Conservation (phyloP, 352 stramenopile genomes). For the Globisporangium yorkense region DNA sequence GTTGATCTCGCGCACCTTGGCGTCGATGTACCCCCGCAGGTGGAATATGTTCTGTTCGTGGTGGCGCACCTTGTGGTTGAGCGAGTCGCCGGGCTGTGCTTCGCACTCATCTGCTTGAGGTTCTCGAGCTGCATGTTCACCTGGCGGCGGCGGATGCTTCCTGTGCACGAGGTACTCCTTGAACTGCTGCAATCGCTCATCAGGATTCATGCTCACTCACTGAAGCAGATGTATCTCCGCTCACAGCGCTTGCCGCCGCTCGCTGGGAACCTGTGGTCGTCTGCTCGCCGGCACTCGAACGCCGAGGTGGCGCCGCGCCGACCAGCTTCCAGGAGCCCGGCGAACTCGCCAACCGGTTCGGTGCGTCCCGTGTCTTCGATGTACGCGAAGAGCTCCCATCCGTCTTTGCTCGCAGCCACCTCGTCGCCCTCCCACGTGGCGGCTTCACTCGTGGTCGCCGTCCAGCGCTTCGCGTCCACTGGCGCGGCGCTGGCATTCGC, state of each 20-base stretch:
- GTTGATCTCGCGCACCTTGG: slow-evolving; percentile 84
- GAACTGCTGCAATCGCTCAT: neutral
- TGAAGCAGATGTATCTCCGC: slow-evolving; percentile 11
- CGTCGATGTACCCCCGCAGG: slow-evolving; percentile 83
- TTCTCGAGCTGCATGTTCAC: slow-evolving; percentile 72
- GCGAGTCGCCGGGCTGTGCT: slow-evolving; percentile 72
- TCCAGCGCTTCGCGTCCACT: neutral
- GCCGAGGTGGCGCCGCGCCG: slow-evolving; percentile 1
- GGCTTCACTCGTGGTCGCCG: neutral
- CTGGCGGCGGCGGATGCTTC: slow-evolving; percentile 75
- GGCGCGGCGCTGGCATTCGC: slow-evolving; percentile 1
- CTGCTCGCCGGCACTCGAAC: slow-evolving; percentile 12
- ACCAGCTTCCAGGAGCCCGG: slow-evolving; percentile 7
- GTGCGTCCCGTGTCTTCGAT: slow-evolving; percentile 6
- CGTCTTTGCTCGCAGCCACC: slow-evolving; percentile 1
- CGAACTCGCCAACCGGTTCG: neutral
- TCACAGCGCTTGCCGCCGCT: neutral
- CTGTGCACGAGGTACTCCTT: slow-evolving; percentile 30
- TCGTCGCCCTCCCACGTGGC: slow-evolving; percentile 8
- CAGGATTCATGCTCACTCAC: slow-evolving; percentile 1
- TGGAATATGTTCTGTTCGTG: slow-evolving; percentile 92
- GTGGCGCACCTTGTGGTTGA: slow-evolving; percentile 88
- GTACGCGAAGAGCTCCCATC: slow-evolving; percentile 8
- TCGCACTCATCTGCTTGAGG: slow-evolving; percentile 58
- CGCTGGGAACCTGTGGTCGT: neutral